phyloP scores from a whole-genome alignment of 192 early-diverging fungal genomes.

The Coemansia sp. region DNA sequence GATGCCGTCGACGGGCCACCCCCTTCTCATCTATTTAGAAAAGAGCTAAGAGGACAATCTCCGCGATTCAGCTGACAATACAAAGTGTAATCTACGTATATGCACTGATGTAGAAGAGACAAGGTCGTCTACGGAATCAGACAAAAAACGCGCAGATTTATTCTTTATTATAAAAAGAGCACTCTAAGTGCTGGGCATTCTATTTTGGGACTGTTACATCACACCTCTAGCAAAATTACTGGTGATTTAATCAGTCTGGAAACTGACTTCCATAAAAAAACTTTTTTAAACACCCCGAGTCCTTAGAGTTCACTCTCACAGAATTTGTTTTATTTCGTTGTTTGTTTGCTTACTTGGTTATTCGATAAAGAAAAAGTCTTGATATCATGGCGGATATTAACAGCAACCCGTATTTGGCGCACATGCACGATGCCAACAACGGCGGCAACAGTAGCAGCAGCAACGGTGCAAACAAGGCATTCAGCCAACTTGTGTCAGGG shows the following conservation, averaged over 20 bases:
- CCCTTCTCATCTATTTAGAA: too few relatives aligned
- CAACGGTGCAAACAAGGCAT: constrained; percentile 22
- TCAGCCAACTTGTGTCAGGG: constrained; percentile 31
- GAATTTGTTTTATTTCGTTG: not conserved
- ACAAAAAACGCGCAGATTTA: not conserved
- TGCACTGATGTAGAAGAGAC: not conserved
- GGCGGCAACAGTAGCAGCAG: too few relatives aligned
- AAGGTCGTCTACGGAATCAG: not conserved
- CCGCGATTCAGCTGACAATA: not conserved
- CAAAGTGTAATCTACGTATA: too few relatives aligned
- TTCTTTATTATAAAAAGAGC: not conserved
- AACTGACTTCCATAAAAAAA: not conserved
- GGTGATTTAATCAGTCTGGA: not conserved
- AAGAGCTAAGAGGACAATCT: not conserved
- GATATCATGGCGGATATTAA: constrained; percentile 29
- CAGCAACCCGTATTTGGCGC: constrained; percentile 50
- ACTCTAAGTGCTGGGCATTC: too few relatives aligned
- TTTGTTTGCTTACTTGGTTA: too few relatives aligned
- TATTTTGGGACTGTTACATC: not conserved
- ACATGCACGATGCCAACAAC: constrained; percentile 48
- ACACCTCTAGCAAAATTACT: not conserved
- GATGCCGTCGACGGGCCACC: too few relatives aligned
- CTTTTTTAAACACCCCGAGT: not conserved
- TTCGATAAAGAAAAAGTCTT: not conserved
- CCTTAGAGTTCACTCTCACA: not conserved